phyloP scores from a whole-genome alignment of 2,329 filamentous ascomycete genomes.

The Raffaelea ambrosiae region DNA sequence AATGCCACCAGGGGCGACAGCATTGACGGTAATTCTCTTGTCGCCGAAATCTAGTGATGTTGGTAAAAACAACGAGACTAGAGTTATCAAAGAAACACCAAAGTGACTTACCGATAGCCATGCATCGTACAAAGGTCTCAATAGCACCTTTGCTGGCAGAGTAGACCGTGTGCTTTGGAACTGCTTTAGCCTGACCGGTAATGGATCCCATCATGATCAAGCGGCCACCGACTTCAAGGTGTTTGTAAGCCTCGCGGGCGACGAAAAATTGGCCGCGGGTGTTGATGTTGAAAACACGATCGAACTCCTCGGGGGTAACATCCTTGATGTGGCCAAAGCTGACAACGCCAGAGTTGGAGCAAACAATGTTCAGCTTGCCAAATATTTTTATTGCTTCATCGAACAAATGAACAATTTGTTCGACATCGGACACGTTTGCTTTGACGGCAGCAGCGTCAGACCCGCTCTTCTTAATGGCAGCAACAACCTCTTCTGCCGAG shows the following conservation, averaged over 20 bases:
- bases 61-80: not conserved
- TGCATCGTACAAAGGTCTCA: slow-evolving; percentile 23
- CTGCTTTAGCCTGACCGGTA: slow-evolving; percentile 29
- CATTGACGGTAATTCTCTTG: slow-evolving; percentile 28
- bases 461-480: slow-evolving; percentile 13
- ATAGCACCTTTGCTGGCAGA: slow-evolving; percentile 26
- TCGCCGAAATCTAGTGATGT: slow-evolving; percentile 19
- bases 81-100: not conserved
- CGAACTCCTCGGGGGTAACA: slow-evolving; percentile 49
- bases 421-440: slow-evolving; percentile 23
- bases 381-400: slow-evolving; percentile 47
- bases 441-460: slow-evolving; percentile 19
- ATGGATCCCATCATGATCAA: slow-evolving; percentile 57
- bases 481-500: slow-evolving; percentile 13
- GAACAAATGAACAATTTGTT: slow-evolving; percentile 22
- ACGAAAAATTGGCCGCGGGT: slow-evolving; percentile 55
- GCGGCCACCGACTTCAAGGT: slow-evolving; percentile 52
- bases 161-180: slow-evolving; percentile 25
- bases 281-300: slow-evolving; percentile 54
- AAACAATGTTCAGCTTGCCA: slow-evolving; percentile 53
- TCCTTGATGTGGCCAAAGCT: slow-evolving; percentile 51
- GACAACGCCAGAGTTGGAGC: slow-evolving; percentile 53
- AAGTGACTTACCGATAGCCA: slow-evolving; percentile 14
- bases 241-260: slow-evolving; percentile 52
- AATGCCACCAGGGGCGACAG: slow-evolving; percentile 25